Evolutionary conservation across 768 basidiomycete genomes (phyloP).

Genomic region (Suillus bovinus): DNA sequence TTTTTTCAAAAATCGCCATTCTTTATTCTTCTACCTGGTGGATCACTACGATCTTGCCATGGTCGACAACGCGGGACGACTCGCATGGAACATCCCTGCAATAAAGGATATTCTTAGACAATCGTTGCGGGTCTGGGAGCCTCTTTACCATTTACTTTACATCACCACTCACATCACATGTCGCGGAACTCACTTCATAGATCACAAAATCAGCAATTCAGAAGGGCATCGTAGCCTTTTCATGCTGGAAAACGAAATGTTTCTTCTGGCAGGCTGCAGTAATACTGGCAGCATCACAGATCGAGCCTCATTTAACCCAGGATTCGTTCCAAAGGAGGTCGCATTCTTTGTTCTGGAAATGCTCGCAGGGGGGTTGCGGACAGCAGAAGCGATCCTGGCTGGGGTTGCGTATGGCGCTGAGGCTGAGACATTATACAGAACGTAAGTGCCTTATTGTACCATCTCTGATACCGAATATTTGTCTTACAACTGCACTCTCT

Average conservation of each 20-base stretch:
- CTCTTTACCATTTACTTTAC: not conserved
- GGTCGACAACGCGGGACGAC: not conserved
- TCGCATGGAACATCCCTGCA: not conserved
- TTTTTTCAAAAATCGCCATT: not conserved
- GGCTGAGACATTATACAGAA: no score
- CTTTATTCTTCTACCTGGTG: not conserved
- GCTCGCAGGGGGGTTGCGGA: no score
- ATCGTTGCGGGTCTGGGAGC: not conserved
- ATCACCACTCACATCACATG: not conserved
- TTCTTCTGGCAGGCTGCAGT: no score
- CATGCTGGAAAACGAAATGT: no score
- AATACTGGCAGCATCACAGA: no score
- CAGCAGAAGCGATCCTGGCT: no score
- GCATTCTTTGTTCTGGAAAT: no score
- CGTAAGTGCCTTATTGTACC: no score
- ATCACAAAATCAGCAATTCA: not conserved
- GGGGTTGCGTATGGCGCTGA: no score
- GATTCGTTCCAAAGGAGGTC: no score
- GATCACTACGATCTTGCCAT: not conserved
- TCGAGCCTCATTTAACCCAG: no score
- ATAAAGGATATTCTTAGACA: not conserved
- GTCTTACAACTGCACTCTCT: no score
- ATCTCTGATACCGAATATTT: accelerated
- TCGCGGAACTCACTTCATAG: not conserved
- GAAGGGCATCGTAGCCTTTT: not conserved